These are phyloP conservation scores for Diaporthe eres DNA, from an alignment of 2,329 filamentous ascomycete species.

Conservation along the genomic window DNA sequence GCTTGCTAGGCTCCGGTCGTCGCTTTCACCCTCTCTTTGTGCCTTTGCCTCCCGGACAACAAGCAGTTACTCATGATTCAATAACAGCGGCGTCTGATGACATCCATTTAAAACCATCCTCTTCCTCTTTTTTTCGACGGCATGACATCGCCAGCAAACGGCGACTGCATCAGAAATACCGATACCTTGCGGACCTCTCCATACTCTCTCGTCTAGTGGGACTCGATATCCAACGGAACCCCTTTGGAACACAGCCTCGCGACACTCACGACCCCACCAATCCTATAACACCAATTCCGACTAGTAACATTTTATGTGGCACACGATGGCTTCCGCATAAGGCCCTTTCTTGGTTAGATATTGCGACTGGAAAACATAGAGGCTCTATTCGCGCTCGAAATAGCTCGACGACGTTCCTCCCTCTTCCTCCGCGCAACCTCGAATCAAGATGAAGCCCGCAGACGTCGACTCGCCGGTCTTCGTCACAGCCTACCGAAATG, in stretches of 20 bases:
- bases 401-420: constrained; percentile 40
- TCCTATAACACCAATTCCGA: constrained; percentile 16
- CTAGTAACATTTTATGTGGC: constrained; percentile 39
- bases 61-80: constrained; percentile 41
- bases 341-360: constrained; percentile 35
- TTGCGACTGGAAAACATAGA: constrained; percentile 30
- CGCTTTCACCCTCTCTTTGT: constrained; percentile 31
- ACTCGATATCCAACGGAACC: constrained; percentile 27
- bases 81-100: constrained; percentile 36
- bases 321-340: constrained; percentile 39
- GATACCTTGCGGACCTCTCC: constrained; percentile 39
- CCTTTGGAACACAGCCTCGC: constrained; percentile 23
- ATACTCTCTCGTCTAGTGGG: constrained; percentile 24
- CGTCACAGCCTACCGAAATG: constrained; percentile 63
- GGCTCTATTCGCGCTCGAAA: constrained; percentile 39
- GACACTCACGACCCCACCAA: constrained; percentile 24
- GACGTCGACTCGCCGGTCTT: constrained; percentile 67
- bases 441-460: constrained; percentile 71
- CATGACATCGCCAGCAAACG: constrained; percentile 40
- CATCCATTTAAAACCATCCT: constrained; percentile 30
- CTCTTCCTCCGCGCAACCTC: constrained; percentile 27
- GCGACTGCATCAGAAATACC: constrained; percentile 40
- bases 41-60: constrained; percentile 35
- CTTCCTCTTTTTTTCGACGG: constrained; percentile 30
- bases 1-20: constrained; percentile 39